Evolutionary conservation across 2,329 filamentous ascomycete genomes (phyloP).

Genomic region (Fusarium concolor): DNA sequence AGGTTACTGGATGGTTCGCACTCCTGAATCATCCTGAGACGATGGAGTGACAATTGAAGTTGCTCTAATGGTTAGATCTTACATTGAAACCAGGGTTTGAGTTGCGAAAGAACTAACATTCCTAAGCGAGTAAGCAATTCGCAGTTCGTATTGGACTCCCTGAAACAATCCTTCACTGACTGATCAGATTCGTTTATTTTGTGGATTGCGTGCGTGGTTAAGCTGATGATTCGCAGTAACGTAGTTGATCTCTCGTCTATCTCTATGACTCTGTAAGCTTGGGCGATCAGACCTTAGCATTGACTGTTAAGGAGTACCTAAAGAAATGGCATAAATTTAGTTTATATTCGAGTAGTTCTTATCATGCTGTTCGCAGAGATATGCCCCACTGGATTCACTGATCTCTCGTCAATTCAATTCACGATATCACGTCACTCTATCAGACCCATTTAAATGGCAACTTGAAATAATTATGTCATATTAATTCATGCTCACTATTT

Average conservation of each 20-base stretch:
- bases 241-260: background rate
- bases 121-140: constrained; percentile 11
- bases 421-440: background rate
- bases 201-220: background rate
- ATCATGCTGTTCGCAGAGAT: too few species aligned
- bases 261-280: too few species aligned
- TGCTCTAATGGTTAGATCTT: background rate
- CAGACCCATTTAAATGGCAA: background rate
- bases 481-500: constrained; percentile 37
- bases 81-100: constrained; percentile 1
- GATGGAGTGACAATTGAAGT: background rate
- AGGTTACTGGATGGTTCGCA: background rate
- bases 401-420: background rate
- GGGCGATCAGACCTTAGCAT: too few species aligned
- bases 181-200: constrained; percentile 5
- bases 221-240: background rate
- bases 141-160: background rate
- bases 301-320: too few species aligned
- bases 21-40: background rate
- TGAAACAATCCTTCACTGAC: background rate
- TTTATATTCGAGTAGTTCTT: too few species aligned
- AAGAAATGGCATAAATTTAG: too few species aligned
- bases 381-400: too few species aligned
- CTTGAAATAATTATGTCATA: constrained; percentile 18
- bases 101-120: background rate